phyloP scores from a whole-genome alignment of 2,329 filamentous ascomycete species.

The Coniochaeta sp. region DNA sequence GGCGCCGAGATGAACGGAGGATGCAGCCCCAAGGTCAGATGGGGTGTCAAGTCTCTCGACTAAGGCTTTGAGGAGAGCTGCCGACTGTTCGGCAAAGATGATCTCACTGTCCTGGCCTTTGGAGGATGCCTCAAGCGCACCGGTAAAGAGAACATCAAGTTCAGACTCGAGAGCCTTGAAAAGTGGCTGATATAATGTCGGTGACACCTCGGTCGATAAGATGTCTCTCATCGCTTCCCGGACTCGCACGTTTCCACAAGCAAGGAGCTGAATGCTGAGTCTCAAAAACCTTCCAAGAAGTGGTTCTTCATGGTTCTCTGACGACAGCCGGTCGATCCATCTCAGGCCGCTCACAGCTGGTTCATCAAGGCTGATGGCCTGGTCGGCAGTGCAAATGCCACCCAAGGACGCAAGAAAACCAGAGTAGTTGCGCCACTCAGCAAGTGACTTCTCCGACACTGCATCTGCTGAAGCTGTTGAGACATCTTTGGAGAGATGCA shows the following conservation, averaged over 20 bases:
- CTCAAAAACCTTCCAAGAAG: conserved; percentile 53
- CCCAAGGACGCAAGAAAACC: conserved; percentile 62
- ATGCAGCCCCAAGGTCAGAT: conserved; percentile 53
- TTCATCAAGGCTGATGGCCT: conserved; percentile 50
- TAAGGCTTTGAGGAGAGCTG: conserved; percentile 54
- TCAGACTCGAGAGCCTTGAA: conserved; percentile 61
- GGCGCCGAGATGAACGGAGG: conserved; percentile 56
- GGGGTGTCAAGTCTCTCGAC: conserved; percentile 59
- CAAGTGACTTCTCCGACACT: conserved; percentile 47
- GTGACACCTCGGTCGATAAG: conserved; percentile 56
- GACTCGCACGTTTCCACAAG: conserved; percentile 56
- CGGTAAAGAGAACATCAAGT: conserved; percentile 55
- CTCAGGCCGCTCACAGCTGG: conserved; percentile 46
- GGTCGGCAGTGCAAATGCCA: conserved; percentile 57
- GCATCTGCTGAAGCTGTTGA: conserved; percentile 42
- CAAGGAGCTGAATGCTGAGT: conserved; percentile 57
- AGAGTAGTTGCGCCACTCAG: conserved; percentile 63
- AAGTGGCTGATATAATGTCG: conserved; percentile 52
- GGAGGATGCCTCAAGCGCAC: conserved; percentile 41
- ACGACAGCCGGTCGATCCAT: conserved; percentile 57
- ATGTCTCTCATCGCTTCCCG: conserved; percentile 62
- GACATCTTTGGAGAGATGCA: conserved; percentile 56
- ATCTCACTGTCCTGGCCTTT: conserved; percentile 53
- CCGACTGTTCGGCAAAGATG: conserved; percentile 60
- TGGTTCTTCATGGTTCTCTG: conserved; percentile 54